Evolutionary conservation across 106 monocot genomes (phyloP).

Genomic region (Vanilla planifolia): DNA sequence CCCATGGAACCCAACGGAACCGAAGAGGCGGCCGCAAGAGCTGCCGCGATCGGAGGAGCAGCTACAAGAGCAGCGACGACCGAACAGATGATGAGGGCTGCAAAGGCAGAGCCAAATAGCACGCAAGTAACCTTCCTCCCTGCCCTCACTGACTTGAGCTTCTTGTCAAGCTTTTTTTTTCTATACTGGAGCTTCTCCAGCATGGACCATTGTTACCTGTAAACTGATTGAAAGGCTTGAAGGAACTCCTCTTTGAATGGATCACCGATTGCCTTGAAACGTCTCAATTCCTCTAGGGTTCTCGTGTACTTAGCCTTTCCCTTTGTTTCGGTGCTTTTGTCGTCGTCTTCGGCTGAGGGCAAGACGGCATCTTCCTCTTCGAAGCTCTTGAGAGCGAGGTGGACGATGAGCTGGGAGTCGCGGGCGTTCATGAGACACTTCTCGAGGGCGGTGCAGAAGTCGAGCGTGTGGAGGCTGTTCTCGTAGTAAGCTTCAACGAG

Average conservation of each 20-base stretch:
- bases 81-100: slow-evolving; percentile 62
- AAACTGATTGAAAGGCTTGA: slow-evolving; percentile 39
- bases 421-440: slow-evolving; percentile 74
- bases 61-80: slow-evolving; percentile 72
- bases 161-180: slow-evolving; percentile 53
- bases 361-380: slow-evolving; percentile 23
- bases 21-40: slow-evolving; percentile 46
- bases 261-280: slow-evolving; percentile 45
- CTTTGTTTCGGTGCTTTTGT: neutral
- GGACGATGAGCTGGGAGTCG: slow-evolving; percentile 67
- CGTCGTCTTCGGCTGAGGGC: neutral
- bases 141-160: slow-evolving; percentile 33
- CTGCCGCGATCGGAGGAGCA: slow-evolving; percentile 53
- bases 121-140: slow-evolving; percentile 62
- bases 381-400: slow-evolving; percentile 75
- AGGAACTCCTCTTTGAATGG: slow-evolving; percentile 80
- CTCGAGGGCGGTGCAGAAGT: slow-evolving; percentile 85
- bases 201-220: slow-evolving; percentile 54
- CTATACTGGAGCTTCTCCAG: slow-evolving; percentile 45
- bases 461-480: slow-evolving; percentile 73
- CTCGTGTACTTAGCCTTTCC: slow-evolving; percentile 23
- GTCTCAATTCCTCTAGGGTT: slow-evolving; percentile 51
- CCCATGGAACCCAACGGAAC: slow-evolving; percentile 72
- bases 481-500: slow-evolving; percentile 93
- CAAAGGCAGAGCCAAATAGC: slow-evolving; percentile 60